Evolutionary conservation across 768 basidiomycete species (phyloP).

Genomic region (Termitomyces sp.): DNA sequence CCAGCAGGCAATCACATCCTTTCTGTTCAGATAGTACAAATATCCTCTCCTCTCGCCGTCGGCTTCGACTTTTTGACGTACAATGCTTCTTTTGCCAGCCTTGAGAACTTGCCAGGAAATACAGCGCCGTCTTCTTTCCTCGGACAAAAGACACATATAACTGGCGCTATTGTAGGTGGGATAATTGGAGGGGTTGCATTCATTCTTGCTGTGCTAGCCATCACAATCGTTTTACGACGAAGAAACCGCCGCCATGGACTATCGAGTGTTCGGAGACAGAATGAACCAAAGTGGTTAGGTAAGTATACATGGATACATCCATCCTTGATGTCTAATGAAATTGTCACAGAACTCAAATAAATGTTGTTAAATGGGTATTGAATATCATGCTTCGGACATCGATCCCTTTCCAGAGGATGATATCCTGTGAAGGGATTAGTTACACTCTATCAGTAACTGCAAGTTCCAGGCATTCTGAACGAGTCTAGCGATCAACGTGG

Average conservation of each 20-base stretch:
- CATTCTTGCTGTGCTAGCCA: background rate
- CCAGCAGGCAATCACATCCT: slow-evolving; percentile 30
- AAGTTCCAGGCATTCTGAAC: background rate
- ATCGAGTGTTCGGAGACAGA: background rate
- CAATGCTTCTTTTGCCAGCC: slow-evolving; percentile 25
- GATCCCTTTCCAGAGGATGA: too few relatives aligned
- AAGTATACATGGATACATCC: background rate
- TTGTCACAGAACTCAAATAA: background rate
- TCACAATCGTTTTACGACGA: background rate
- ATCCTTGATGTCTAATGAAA: background rate
- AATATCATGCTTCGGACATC: background rate
- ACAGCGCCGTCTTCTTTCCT: background rate
- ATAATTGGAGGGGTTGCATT: slow-evolving; percentile 12
- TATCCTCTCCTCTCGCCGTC: slow-evolving; percentile 22
- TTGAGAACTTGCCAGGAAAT: slow-evolving; percentile 15
- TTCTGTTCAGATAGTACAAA: slow-evolving; percentile 29
- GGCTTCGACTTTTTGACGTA: slow-evolving; percentile 36
- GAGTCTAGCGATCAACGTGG: background rate
- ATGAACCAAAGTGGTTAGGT: slow-evolving; percentile 2
- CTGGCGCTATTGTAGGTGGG: slow-evolving; percentile 12
- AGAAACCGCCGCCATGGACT: background rate
- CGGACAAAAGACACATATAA: background rate
- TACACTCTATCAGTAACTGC: too few relatives aligned
- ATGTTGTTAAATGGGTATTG: background rate
- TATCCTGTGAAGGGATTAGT: too few relatives aligned